Conservation (phyloP, 208 protist genomes). For the Leishmania gerbilli region DNA sequence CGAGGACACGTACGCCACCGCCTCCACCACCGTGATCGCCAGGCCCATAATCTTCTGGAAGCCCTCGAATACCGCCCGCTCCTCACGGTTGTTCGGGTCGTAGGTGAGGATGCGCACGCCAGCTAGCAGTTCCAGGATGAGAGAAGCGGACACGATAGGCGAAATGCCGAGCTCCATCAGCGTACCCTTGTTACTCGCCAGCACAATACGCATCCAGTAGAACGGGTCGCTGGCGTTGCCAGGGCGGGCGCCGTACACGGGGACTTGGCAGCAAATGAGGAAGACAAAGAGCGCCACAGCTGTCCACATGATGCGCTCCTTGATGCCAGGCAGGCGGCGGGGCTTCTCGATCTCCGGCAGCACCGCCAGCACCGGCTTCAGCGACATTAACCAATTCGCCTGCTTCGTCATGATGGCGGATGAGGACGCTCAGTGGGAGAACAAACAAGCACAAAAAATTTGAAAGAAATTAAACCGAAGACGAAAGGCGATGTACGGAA, state of each 20-base stretch:
- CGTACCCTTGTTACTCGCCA: conserved; percentile 99
- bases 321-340: conserved; percentile 87
- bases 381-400: conserved; percentile 74
- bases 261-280: conserved; percentile 99
- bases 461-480: neutral
- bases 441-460: neutral
- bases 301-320: conserved; percentile 99
- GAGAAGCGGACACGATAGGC: conserved; percentile 97
- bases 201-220: conserved; percentile 99
- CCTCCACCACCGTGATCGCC: conserved; percentile 98
- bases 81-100: conserved; percentile 95
- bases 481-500: neutral
- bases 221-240: conserved; percentile 97
- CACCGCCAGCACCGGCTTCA: conserved; percentile 95
- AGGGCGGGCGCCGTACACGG: conserved; percentile 98
- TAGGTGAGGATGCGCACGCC: conserved; percentile 97
- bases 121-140: conserved; percentile 98
- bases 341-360: conserved; percentile 96
- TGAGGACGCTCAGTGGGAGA: neutral
- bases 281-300: conserved; percentile 98
- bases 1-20: conserved; percentile 96
- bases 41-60: conserved; percentile 98
- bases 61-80: conserved; percentile 96
- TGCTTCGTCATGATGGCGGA: conserved; percentile 29
- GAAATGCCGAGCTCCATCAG: conserved; percentile 99